Percentiles rank a stretch among this genome's conserved stretches.
These are phyloP conservation scores for Calonectria honghensis DNA, from an alignment of 2,329 filamentous ascomycete genomes.

Conservation along the genomic window DNA sequence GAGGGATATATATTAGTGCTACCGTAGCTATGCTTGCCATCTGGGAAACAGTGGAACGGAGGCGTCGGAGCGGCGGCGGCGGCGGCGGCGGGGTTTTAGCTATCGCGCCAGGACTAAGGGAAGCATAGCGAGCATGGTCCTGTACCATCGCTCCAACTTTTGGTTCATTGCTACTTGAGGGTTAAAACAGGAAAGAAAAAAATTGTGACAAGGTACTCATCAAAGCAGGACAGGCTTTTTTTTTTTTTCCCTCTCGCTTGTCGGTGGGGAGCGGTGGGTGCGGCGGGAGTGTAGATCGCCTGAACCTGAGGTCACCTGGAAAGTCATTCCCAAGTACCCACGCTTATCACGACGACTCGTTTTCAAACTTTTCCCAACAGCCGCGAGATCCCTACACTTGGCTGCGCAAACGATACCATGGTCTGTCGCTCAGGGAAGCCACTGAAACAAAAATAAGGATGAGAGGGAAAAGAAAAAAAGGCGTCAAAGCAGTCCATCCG, in stretches of 20 bases:
- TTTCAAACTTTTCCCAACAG: conserved; percentile 8
- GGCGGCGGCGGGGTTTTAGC: conserved; percentile 28
- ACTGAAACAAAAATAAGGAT: conserved; percentile 13
- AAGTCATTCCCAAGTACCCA: conserved; percentile 17
- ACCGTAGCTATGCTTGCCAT: conserved; percentile 26
- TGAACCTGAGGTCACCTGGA: conserved; percentile 38
- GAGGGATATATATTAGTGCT: conserved; percentile 27
- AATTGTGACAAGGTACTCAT: conserved; percentile 22
- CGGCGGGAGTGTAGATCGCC: conserved; percentile 32
- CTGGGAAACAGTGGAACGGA: conserved; percentile 26
- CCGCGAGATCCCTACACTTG: conserved; percentile 17
- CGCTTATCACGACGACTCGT: conserved; percentile 22
- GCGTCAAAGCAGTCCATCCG: conserved; percentile 7
- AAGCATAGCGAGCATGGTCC: background rate
- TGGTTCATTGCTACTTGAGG: conserved; percentile 22
- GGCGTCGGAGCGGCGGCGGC: conserved; percentile 27
- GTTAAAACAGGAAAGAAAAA: conserved; percentile 10
- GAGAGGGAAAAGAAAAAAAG: background rate
- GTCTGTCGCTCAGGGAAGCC: background rate
- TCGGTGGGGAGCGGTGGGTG: conserved; percentile 19
- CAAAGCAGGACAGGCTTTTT: conserved; percentile 19
- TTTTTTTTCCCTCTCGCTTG: conserved; percentile 13
- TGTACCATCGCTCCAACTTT: conserved; percentile 7
- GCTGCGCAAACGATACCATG: background rate
- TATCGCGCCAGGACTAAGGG: conserved; percentile 6